A percentile compares a stretch with the other conserved stretches of the same genome.
These are phyloP conservation scores for Malus hybrid DNA, from an alignment of 331 rosid species.

Conservation along the genomic window DNA sequence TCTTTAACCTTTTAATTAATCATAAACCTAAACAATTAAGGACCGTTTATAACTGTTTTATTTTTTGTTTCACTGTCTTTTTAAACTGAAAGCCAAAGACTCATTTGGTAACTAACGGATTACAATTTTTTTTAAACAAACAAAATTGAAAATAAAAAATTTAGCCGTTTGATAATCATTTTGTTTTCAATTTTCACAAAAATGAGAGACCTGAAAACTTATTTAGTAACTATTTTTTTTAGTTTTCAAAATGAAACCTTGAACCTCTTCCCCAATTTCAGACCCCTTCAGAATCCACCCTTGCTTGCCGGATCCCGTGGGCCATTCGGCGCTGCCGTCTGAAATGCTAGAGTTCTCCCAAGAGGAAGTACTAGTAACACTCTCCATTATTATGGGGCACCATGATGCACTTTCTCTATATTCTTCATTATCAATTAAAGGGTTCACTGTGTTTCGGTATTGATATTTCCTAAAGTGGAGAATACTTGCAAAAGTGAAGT, in stretches of 20 bases:
- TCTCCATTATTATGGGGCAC: slow-evolving; percentile 44
- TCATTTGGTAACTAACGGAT: too few species aligned
- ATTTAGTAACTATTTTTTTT: too few species aligned
- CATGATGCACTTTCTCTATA: slow-evolving; percentile 47
- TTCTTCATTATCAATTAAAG: slow-evolving; percentile 30
- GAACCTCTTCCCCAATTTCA: slow-evolving; percentile 57
- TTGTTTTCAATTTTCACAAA: too few species aligned
- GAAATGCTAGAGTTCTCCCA: slow-evolving; percentile 47
- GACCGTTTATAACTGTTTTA: too few species aligned
- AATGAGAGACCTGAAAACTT: too few species aligned
- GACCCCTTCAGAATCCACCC: slow-evolving; percentile 42
- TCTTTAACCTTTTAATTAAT: too few species aligned
- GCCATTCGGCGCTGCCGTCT: slow-evolving; percentile 50
- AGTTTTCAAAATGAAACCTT: slow-evolving; percentile 60
- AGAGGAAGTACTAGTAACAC: neutral
- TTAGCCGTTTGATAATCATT: too few species aligned
- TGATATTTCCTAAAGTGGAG: slow-evolving; percentile 48
- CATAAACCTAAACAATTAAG: too few species aligned
- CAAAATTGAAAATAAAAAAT: too few species aligned
- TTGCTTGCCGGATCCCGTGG: slow-evolving; percentile 33
- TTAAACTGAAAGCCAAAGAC: too few species aligned
- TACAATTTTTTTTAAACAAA: too few species aligned
- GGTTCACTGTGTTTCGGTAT: slow-evolving; percentile 27
- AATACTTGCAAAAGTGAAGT: slow-evolving; percentile 71
- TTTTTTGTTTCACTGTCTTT: too few species aligned